Evolutionary conservation across 441 rosid species (phyloP).

Genomic region (Capsella rubella): DNA sequence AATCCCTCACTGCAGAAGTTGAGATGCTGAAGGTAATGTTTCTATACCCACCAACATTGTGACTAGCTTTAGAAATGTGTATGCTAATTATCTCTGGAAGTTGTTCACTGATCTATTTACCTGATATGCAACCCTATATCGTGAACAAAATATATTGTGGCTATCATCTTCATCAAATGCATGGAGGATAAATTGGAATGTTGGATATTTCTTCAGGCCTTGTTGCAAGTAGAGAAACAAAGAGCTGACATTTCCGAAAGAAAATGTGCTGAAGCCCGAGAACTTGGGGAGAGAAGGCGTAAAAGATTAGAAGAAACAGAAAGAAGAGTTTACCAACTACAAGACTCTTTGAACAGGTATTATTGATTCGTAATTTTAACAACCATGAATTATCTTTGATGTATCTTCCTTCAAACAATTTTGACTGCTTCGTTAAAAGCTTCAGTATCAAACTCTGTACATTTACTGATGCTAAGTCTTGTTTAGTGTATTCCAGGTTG

Average conservation of each 20-base stretch:
- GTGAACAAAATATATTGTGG: conserved; percentile 2
- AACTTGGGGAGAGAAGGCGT: conserved; percentile 72
- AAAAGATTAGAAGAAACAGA: conserved; percentile 83
- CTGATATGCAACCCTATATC: not conserved
- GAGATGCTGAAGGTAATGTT: conserved; percentile 67
- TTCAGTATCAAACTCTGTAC: conserved; percentile 2
- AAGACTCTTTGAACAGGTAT: conserved; percentile 90
- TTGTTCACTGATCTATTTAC: conserved; percentile 1
- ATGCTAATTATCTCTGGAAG: conserved; percentile 19
- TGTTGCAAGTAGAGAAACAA: conserved; percentile 68
- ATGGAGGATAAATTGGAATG: conserved; percentile 11
- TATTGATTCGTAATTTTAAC: conserved; percentile 35
- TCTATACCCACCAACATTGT: conserved; percentile 19
- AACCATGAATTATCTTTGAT: conserved; percentile 11
- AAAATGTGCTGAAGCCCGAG: conserved; percentile 66
- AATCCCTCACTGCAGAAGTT: conserved; percentile 58
- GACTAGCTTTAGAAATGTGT: conserved; percentile 15
- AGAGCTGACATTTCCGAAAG: conserved; percentile 79
- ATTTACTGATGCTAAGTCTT: conserved; percentile 64
- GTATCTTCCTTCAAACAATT: conserved; percentile 1
- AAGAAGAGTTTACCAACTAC: conserved; percentile 75
- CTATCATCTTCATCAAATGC: conserved; percentile 1
- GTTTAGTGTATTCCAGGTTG: conserved; percentile 93
- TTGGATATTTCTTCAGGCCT: conserved; percentile 50
- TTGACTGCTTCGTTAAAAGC: conserved; percentile 1